Conservation (phyloP, 176 grass and related monocot genomes). For the Carex cristatella region DNA sequence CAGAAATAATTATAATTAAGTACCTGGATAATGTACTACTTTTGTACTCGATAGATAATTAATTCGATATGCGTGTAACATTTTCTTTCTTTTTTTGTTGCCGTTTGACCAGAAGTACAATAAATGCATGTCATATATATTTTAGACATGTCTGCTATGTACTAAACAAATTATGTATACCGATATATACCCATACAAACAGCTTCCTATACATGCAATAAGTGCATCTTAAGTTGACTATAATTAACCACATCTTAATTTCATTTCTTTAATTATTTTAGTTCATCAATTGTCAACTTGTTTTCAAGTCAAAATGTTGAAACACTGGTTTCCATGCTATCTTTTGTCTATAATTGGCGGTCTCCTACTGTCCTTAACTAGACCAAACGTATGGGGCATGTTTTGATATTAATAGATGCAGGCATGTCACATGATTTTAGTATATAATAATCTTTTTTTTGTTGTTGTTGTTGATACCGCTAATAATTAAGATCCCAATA, state of each 20-base stretch:
- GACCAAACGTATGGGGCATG: not conserved
- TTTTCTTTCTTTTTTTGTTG: not conserved
- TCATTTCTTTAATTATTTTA: not conserved
- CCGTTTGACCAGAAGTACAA: constrained; percentile 1
- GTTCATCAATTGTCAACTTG: not conserved
- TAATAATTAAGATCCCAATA: not conserved
- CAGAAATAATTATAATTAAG: not conserved
- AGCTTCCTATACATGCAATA: not conserved
- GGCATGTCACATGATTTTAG: not conserved
- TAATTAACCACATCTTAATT: not conserved
- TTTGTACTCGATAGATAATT: not conserved
- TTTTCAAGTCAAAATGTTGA: not conserved
- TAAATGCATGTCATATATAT: constrained; percentile 11
- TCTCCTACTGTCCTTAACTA: not conserved
- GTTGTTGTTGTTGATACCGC: not conserved
- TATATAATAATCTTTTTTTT: not conserved
- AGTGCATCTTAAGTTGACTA: not conserved
- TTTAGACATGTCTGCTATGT: not conserved
- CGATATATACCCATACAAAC: not conserved
- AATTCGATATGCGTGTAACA: not conserved
- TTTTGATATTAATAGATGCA: constrained; percentile 1
- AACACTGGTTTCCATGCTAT: not conserved
- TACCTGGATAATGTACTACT: not conserved
- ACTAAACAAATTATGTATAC: not conserved
- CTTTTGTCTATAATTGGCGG: not conserved